Percentiles rank a stretch among this genome's conserved stretches.
phyloP scores from a whole-genome alignment of 148 eudicot genomes.

The Dianthus caryophyllus region DNA sequence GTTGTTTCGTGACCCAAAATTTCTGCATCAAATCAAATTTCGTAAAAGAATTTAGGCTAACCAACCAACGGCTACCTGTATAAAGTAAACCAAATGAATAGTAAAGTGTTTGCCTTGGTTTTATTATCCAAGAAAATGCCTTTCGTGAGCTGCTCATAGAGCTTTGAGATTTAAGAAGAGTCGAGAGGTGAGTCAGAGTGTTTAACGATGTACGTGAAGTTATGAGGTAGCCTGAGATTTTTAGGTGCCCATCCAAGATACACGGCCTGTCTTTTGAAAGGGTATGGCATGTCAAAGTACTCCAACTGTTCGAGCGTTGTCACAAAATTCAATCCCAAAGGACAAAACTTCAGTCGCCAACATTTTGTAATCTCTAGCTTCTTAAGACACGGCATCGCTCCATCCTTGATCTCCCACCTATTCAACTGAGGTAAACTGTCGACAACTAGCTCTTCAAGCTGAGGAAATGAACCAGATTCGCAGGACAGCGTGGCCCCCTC shows the following conservation, averaged over 20 bases:
- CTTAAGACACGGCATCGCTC: slow-evolving; percentile 20
- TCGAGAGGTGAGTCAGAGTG: slow-evolving; percentile 17
- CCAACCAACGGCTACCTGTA: not conserved
- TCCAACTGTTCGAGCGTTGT: slow-evolving; percentile 18
- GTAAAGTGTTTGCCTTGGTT: slow-evolving; percentile 8
- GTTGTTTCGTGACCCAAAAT: slow-evolving; percentile 13
- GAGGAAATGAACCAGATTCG: slow-evolving; percentile 12
- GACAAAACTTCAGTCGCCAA: slow-evolving; percentile 3
- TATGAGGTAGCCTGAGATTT: slow-evolving; percentile 19
- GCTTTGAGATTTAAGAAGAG: slow-evolving; percentile 9
- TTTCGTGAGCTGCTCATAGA: slow-evolving; percentile 17
- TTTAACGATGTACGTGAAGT: slow-evolving; percentile 18
- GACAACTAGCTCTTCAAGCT: slow-evolving; percentile 19
- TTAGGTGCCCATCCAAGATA: not conserved
- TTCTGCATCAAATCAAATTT: slow-evolving; percentile 14
- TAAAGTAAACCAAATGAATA: not conserved
- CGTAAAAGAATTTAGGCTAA: not conserved
- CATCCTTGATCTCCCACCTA: slow-evolving; percentile 14
- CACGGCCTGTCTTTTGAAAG: slow-evolving; percentile 9
- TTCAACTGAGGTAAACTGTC: not conserved
- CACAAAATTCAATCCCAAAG: slow-evolving; percentile 8
- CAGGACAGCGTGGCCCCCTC: slow-evolving; percentile 8
- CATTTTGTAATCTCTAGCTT: slow-evolving; percentile 15
- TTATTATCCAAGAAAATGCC: slow-evolving; percentile 20
- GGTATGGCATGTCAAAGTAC: not conserved